phyloP scores from a whole-genome alignment of 2,329 filamentous ascomycete genomes.

The Pseudogymnoascus sp. region DNA sequence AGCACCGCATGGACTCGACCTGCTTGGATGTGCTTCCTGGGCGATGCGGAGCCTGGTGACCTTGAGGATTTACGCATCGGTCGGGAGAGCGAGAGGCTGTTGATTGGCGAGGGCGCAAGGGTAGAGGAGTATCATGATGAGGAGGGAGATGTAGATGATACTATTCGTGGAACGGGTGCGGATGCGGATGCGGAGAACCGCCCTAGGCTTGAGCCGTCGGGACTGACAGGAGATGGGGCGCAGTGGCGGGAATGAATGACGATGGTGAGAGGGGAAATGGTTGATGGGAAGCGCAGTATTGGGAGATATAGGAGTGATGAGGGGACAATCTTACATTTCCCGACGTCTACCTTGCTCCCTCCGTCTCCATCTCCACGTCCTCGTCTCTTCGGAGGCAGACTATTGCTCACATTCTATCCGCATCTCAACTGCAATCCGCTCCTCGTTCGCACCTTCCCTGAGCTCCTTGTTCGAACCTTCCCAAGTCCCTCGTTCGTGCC shows the following conservation, averaged over 20 bases:
- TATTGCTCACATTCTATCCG: background rate
- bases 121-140: slow-evolving; percentile 9
- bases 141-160: slow-evolving; percentile 20
- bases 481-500: background rate
- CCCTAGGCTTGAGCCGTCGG: slow-evolving; percentile 22
- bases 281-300: background rate
- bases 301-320: background rate
- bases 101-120: slow-evolving; percentile 19
- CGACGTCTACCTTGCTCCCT: background rate
- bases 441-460: background rate
- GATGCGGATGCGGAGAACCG: slow-evolving; percentile 11
- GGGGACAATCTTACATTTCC: too few relatives aligned
- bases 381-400: background rate
- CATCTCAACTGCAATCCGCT: background rate
- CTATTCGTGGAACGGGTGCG: slow-evolving; percentile 7
- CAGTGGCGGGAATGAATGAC: slow-evolving; percentile 18
- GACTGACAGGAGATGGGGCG: slow-evolving; percentile 15
- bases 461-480: background rate
- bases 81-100: slow-evolving; percentile 16
- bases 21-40: slow-evolving; percentile 15
- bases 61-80: slow-evolving; percentile 15
- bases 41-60: slow-evolving; percentile 11
- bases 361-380: background rate
- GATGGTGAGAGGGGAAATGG: background rate
- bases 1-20: slow-evolving; percentile 19